Conservation (phyloP, 2,329 filamentous ascomycete genomes). For the Cladosporium phlei region DNA sequence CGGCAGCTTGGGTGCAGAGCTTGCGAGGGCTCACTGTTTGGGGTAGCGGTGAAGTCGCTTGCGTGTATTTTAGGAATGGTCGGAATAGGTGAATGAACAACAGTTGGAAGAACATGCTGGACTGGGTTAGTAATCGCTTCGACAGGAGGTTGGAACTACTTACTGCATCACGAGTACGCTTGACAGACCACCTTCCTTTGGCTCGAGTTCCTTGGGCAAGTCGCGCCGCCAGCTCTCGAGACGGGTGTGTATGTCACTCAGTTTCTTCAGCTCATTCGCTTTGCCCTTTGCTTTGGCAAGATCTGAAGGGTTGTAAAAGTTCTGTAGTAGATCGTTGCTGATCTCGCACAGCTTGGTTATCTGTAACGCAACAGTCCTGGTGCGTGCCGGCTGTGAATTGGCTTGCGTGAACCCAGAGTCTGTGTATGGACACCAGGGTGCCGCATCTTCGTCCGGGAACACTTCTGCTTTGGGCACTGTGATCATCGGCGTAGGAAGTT, state of each 20-base stretch:
- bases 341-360: conserved; percentile 85
- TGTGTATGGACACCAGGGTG: conserved; percentile 82
- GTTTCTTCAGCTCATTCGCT: conserved; percentile 79
- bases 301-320: conserved; percentile 80
- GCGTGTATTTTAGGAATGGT: conserved; percentile 87
- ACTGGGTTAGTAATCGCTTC: conserved; percentile 21
- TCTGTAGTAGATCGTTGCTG: conserved; percentile 79
- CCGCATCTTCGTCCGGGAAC: conserved; percentile 80
- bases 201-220: conserved; percentile 79
- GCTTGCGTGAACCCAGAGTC: conserved; percentile 72
- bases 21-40: conserved; percentile 84
- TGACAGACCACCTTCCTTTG: conserved; percentile 82
- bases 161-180: conserved; percentile 84
- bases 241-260: conserved; percentile 84
- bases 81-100: conserved; percentile 94
- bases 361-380: conserved; percentile 74
- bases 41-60: conserved; percentile 74
- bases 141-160: conserved; percentile 38
- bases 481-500: conserved; percentile 72
- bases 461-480: conserved; percentile 87
- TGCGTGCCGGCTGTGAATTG: conserved; percentile 74
- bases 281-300: conserved; percentile 63
- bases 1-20: conserved; percentile 84
- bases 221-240: conserved; percentile 85
- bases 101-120: conserved; percentile 94